phyloP scores from a whole-genome alignment of 2,329 filamentous ascomycete genomes.

The Verruconis gallopava region DNA sequence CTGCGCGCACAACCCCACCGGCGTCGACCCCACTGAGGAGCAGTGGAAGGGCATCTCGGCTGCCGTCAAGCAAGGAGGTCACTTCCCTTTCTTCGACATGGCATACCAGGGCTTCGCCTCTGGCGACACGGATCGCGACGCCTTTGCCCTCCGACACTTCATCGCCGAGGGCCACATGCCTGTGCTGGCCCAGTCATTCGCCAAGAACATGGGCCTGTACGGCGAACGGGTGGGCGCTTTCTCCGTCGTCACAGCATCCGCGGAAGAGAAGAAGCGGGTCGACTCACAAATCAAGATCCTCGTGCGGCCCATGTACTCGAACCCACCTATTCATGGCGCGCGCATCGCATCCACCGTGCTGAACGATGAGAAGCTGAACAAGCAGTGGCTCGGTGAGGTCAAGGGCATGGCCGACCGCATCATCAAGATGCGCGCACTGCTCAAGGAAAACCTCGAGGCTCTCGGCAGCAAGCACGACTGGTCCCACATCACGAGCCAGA shows the following conservation, averaged over 20 bases:
- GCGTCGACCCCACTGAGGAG: constrained; percentile 80
- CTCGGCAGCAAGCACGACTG: constrained; percentile 95
- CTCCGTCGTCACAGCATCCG: constrained; percentile 73
- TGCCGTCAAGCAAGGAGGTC: constrained; percentile 70
- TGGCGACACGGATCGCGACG: constrained; percentile 82
- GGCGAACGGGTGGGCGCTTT: constrained; percentile 97
- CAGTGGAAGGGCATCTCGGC: constrained; percentile 89
- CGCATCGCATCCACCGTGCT: constrained; percentile 88
- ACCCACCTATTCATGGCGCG: constrained; percentile 92
- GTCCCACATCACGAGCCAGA: constrained; percentile 93
- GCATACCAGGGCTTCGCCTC: constrained; percentile 97
- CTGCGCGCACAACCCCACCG: constrained; percentile 95
- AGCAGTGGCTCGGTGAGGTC: constrained; percentile 92
- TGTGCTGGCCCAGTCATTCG: constrained; percentile 83
- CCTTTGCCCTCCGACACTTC: constrained; percentile 87
- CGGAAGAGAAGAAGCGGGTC: constrained; percentile 87
- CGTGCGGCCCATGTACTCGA: constrained; percentile 93
- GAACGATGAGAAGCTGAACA: constrained; percentile 69
- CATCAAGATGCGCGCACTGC: constrained; percentile 90
- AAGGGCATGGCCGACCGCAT: constrained; percentile 99
- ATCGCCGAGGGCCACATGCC: constrained; percentile 83
- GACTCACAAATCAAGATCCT: constrained; percentile 98
- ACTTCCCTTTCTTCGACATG: constrained; percentile 99
- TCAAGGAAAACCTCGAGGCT: constrained; percentile 90
- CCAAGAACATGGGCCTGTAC: constrained; percentile 99